phyloP scores from a whole-genome alignment of 768 basidiomycete genomes.

The Tricholoma sp. region DNA sequence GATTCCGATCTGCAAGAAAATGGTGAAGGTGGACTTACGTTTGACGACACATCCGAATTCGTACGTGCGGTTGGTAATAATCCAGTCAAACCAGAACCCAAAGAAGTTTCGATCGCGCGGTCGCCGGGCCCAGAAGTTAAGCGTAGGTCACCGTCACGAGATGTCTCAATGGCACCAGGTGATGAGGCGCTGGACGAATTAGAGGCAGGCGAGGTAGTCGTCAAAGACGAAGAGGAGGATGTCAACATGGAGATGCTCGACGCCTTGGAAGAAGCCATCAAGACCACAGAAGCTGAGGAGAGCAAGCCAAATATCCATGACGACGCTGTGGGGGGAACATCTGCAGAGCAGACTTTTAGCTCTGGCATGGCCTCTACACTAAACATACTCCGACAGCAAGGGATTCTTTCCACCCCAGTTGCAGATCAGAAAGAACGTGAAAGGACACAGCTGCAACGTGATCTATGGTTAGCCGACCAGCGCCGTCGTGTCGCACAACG shows the following conservation, averaged over 20 bases:
- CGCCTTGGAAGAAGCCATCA: constrained; percentile 68
- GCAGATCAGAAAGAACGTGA: constrained; percentile 75
- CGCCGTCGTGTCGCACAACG: constrained; percentile 70
- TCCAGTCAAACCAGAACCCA: constrained; percentile 48
- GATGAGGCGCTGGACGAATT: constrained; percentile 69
- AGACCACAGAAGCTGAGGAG: constrained; percentile 56
- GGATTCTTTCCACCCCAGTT: constrained; percentile 65
- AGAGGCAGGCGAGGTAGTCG: constrained; percentile 75
- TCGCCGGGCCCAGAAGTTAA: constrained; percentile 20
- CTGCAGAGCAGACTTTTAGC: constrained; percentile 72
- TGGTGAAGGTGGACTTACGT: constrained; percentile 61
- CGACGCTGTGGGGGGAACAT: constrained; percentile 53
- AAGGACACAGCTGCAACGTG: constrained; percentile 74
- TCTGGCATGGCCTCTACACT: constrained; percentile 87
- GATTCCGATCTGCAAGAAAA: constrained; percentile 34
- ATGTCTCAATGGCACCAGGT: constrained; percentile 51
- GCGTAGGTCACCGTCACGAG: constrained; percentile 38
- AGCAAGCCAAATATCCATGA: constrained; percentile 23
- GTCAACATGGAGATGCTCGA: constrained; percentile 72
- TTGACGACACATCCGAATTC: constrained; percentile 97
- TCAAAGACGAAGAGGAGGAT: constrained; percentile 77
- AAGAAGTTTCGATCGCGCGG: constrained; percentile 23
- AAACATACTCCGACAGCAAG: constrained; percentile 85
- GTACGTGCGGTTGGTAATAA: constrained; percentile 78
- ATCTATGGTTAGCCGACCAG: constrained; percentile 88